Conservation (phyloP, 768 basidiomycete species). For the Lactarius sp. region DNA sequence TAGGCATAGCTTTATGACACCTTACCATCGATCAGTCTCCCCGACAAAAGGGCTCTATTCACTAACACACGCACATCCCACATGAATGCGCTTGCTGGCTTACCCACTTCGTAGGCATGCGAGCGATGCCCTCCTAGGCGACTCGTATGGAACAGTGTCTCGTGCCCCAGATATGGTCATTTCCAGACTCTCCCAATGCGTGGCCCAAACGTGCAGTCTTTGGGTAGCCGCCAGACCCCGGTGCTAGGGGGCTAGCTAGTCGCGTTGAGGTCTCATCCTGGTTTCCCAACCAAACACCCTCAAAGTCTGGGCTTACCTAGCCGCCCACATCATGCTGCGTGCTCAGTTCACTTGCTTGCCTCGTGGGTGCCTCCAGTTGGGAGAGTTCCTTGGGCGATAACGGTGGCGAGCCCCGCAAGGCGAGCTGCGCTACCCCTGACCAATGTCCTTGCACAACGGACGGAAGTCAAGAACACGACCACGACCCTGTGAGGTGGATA, state of each 20-base stretch:
- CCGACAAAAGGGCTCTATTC: not conserved
- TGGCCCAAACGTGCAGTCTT: not conserved
- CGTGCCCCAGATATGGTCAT: not conserved
- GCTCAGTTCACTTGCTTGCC: not conserved
- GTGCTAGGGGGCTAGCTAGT: not conserved
- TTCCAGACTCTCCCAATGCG: not conserved
- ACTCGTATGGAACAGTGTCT: not conserved
- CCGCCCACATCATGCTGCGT: not conserved
- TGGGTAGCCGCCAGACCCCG: not conserved
- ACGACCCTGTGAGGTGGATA: not conserved
- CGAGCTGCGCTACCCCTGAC: not conserved
- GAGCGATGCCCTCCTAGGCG: not conserved
- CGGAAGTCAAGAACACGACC: not conserved
- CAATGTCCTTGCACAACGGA: conserved; percentile 10
- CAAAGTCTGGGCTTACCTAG: conserved; percentile 8
- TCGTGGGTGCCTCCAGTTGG: not conserved
- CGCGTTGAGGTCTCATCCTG: not conserved
- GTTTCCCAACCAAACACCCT: not conserved
- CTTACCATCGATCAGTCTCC: not conserved
- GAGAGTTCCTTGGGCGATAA: not conserved
- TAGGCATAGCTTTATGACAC: not conserved
- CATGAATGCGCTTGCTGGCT: not conserved
- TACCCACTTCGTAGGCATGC: too few relatives aligned
- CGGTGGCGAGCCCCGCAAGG: not conserved
- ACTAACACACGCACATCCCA: not conserved